Base-by-base conservation (phyloP, 2,329 filamentous ascomycete genomes). In the Penicillium sp. region DNA sequence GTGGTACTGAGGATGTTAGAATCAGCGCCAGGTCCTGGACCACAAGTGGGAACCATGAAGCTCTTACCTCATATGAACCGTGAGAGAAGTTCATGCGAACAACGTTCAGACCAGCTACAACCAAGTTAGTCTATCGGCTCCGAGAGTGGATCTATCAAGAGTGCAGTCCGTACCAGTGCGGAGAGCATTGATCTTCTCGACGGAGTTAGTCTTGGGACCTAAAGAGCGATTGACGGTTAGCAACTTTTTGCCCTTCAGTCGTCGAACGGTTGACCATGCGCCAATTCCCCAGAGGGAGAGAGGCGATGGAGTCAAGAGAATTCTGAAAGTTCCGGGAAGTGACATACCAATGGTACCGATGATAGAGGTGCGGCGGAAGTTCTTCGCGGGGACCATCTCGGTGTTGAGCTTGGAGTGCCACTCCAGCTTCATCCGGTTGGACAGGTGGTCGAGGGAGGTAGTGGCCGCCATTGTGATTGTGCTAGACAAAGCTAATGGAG, bases 61-160 rank as follows among this genome's bases (percentile, higher is more conserved):
- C 43, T 64, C 72, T 63, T 75, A 85, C 83, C 78, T 89, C 93
- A 81, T 98, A 95, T 70, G 89, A 89, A 74, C 92, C 92, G 81
- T 96, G 92, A 68, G 91, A 97, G 80, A 98, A 98, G 90, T 99
- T 99, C 95, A 99, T 99, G 83, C 95, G 94, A 71, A 98, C 95
- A 70, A 99, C 93, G 82, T 98, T 98, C 74, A 98, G 89, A 81
- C 95, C 95, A 68, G 89, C 90, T 82, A 67, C 69, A 52, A 22
- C 37, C 40, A n/a, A 46, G 57, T 71, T 55, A 60, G 59, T 53
- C 45, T 64, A 61, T 67, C 49, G 69, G 59, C 58, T 64, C 13
- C n/a, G 25, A 22, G 10, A 8, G 11, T 14, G 10, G 11, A 16
- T 54, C 42, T 35, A 37, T 46, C 7, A 33, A 33, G 28, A 16